Evolutionary conservation across 148 eudicot species (phyloP), one percentile per base, ranked within the genome.

Genomic region (Persicaria tinctoria): DNA sequence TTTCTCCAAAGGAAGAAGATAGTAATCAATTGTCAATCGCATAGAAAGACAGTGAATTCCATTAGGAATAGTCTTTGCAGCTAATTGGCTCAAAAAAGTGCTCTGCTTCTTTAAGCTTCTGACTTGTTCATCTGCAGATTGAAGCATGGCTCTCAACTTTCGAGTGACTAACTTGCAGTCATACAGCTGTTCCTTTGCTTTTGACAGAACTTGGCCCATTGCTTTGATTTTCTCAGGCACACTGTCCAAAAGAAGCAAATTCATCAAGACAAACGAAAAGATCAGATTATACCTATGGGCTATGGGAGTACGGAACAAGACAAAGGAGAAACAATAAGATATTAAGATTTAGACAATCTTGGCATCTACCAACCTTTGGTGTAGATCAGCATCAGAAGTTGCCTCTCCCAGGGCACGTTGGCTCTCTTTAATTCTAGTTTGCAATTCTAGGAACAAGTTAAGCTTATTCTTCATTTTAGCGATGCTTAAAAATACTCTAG

Each of bases 371-470:
- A 81, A 96, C 99, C 97, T 85, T 66, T 76, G 90, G 68, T 84
- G 80, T 78, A 96, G 86, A 85, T 90, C 97, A 56, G 93, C 74
- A 87, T 96, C 99, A 75, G 74, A 46, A 51, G 84, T 80, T 57
- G 82, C 93, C 14, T 90, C 95, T 81, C 99, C 97, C 78, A 92
- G 77, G 54, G 92, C 91, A 79, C 90, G 99, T 75, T 92, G 99
- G 78, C 95, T 87, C 81, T 92, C 97, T 84, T 90, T 96, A 45
- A 96, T 85, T 70, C 84, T 84, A 63, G 69, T 82, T 79, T 92
- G 95, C 75, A 96, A 85, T 78, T 96, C 97, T 76, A 79, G 84
- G 75, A 85, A 83, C 86, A 96, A 82, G 74, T 82, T 89, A 68
- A 71, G 80, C 85, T 86, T 90, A 68, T 86, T 96, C 77, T 89